Evolutionary conservation across 306 rosid species (phyloP).

Genomic region (Prunus mume): DNA sequence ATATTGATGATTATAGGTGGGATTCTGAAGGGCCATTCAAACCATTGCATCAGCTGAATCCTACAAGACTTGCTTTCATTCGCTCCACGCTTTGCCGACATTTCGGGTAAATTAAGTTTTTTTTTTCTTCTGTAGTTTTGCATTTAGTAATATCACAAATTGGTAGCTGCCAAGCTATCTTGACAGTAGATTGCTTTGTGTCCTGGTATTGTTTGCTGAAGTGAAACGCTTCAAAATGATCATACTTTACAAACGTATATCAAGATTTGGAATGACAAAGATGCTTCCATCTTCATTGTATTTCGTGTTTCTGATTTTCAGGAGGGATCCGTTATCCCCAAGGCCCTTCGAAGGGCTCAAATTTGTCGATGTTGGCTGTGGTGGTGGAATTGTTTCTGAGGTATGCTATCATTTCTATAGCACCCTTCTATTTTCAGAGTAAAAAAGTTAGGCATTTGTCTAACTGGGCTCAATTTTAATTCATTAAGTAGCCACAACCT

Average conservation of each 20-base stretch:
- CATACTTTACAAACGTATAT: not conserved
- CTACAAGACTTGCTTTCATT: constrained; percentile 81
- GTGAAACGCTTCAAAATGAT: not conserved
- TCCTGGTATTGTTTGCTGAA: not conserved
- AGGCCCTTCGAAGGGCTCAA: constrained; percentile 84
- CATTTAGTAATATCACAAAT: not conserved
- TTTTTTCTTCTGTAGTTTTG: not conserved
- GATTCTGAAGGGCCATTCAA: constrained; percentile 91
- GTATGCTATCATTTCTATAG: constrained; percentile 25
- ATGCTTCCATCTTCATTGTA: not conserved
- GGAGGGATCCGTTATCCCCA: constrained; percentile 69
- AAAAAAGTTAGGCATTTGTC: not conserved
- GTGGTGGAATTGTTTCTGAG: constrained; percentile 97
- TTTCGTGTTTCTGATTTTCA: constrained; percentile 36
- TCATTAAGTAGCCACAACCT: too few species aligned
- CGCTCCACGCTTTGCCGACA: constrained; percentile 81
- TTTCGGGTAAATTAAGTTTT: constrained; percentile 49
- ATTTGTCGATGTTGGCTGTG: constrained; percentile 90
- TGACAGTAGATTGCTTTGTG: not conserved
- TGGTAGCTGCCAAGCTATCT: not conserved
- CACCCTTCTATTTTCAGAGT: not conserved
- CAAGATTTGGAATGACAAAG: not conserved
- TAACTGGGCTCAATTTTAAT: too few species aligned
- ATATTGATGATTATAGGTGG: constrained; percentile 56
- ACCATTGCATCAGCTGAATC: constrained; percentile 88